phyloP scores from a whole-genome alignment of 2,329 filamentous ascomycete species.

The Basipetospora chlamydospora region DNA sequence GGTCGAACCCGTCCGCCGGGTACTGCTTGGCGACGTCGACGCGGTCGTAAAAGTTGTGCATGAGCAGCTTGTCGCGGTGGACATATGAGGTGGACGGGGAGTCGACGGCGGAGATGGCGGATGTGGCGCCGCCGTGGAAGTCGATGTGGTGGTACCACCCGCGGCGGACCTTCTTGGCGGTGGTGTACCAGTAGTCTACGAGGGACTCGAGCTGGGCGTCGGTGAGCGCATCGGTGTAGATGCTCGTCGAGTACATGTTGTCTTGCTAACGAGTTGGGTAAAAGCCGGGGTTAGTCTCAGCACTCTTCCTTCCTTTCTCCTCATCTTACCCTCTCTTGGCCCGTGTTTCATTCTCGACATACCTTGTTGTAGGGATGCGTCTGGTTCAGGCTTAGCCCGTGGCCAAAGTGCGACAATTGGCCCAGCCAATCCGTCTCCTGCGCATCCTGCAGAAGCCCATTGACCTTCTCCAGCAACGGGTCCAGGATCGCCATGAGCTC shows the following conservation, averaged over 20 bases:
- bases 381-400: slow-evolving; percentile 11
- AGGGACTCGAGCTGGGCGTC: slow-evolving; percentile 12
- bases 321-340: too few species aligned
- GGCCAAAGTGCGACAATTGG: slow-evolving; percentile 9
- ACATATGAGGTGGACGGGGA: slow-evolving; percentile 19
- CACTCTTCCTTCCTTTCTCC: too few species aligned
- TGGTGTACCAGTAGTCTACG: slow-evolving; percentile 9
- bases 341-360: slow-evolving; percentile 7
- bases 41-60: slow-evolving; percentile 34
- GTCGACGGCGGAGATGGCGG: slow-evolving; percentile 17
- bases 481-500: slow-evolving; percentile 8
- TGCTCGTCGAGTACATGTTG: slow-evolving; percentile 16
- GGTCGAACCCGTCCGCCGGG: slow-evolving; percentile 18
- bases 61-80: slow-evolving; percentile 29
- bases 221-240: slow-evolving; percentile 14
- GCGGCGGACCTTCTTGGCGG: slow-evolving; percentile 7
- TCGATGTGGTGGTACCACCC: slow-evolving; percentile 13
- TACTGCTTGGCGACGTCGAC: slow-evolving; percentile 15
- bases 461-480: slow-evolving; percentile 11
- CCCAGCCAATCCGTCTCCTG: slow-evolving; percentile 6
- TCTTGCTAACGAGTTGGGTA: slow-evolving; percentile 10
- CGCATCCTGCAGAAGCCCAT: slow-evolving; percentile 5
- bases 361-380: slow-evolving; percentile 14
- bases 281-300: not conserved
- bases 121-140: slow-evolving; percentile 19